phyloP scores from a whole-genome alignment of 148 eudicot genomes.

The Persicaria tinctoria region DNA sequence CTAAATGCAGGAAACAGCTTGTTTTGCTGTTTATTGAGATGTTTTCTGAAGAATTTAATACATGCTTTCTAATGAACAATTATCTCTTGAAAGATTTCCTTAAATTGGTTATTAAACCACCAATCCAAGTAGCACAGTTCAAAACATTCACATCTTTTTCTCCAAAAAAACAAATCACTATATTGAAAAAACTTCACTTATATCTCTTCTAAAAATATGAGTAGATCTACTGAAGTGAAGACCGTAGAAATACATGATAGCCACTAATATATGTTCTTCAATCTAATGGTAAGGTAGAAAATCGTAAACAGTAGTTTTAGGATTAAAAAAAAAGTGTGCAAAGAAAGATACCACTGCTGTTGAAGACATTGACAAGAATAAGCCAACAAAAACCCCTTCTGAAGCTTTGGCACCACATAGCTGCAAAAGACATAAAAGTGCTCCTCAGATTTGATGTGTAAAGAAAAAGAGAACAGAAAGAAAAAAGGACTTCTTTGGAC shows the following conservation, averaged over 20 bases:
- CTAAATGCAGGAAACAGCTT: not conserved
- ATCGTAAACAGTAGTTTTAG: not conserved
- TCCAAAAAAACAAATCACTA: not conserved
- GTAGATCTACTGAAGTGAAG: not conserved
- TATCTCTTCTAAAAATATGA: not conserved
- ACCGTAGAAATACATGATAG: not conserved
- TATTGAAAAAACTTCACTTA: not conserved
- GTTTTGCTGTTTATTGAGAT: not conserved
- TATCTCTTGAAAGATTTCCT: not conserved
- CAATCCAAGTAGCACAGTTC: not conserved
- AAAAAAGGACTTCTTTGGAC: not conserved
- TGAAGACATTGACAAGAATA: constrained; percentile 87
- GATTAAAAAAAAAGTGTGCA: not conserved
- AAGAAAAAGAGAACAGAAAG: not conserved
- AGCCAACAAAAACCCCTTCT: constrained; percentile 85
- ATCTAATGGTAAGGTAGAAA: not conserved
- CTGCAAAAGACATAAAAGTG: constrained; percentile 39
- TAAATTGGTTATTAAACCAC: not conserved
- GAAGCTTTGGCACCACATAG: constrained; percentile 78
- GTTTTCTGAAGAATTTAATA: not conserved
- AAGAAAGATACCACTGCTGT: constrained; percentile 75
- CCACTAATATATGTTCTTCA: not conserved
- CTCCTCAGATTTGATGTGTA: not conserved
- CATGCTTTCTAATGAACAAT: not conserved
- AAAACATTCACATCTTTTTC: not conserved